Percentiles rank a stretch among this genome's conserved stretches.
phyloP scores from a whole-genome alignment of 169 alveolate genomes.

The Plasmodium yoelii region DNA sequence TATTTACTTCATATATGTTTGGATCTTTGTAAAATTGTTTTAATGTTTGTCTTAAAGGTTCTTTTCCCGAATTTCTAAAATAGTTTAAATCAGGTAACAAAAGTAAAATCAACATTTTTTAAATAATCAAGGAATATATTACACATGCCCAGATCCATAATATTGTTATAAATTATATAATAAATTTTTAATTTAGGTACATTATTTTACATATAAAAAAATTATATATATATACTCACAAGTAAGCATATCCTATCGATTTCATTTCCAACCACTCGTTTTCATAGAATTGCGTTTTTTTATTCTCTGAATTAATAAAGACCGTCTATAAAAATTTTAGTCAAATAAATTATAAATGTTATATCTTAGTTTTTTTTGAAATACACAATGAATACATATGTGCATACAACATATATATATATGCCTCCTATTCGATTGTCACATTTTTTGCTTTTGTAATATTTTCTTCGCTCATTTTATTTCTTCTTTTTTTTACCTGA shows the following conservation, averaged over 20 bases:
- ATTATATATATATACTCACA: constrained; percentile 12
- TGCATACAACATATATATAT: neutral
- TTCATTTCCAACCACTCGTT: constrained; percentile 72
- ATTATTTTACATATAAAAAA: neutral
- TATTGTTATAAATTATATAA: neutral
- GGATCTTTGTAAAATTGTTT: constrained; percentile 47
- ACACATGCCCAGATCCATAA: neutral
- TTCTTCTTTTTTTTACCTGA: constrained; percentile 35
- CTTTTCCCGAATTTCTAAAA: constrained; percentile 51
- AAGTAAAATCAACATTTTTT: neutral
- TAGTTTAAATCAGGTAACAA: constrained; percentile 1
- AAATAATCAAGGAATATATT: neutral
- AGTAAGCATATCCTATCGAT: constrained; percentile 39
- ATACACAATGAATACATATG: neutral
- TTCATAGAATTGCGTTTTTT: constrained; percentile 50
- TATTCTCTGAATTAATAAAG: constrained; percentile 43
- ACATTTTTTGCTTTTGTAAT: neutral
- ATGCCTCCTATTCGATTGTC: neutral
- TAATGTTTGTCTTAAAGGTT: constrained; percentile 45
- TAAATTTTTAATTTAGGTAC: neutral
- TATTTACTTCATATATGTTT: constrained; percentile 23
- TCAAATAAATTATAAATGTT: neutral
- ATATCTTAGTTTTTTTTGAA: neutral
- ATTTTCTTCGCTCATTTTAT: neutral
- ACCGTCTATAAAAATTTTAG: constrained; percentile 26